Evolutionary conservation across 2,329 filamentous ascomycete genomes (phyloP).

Genomic region (Diaporthe citri): DNA sequence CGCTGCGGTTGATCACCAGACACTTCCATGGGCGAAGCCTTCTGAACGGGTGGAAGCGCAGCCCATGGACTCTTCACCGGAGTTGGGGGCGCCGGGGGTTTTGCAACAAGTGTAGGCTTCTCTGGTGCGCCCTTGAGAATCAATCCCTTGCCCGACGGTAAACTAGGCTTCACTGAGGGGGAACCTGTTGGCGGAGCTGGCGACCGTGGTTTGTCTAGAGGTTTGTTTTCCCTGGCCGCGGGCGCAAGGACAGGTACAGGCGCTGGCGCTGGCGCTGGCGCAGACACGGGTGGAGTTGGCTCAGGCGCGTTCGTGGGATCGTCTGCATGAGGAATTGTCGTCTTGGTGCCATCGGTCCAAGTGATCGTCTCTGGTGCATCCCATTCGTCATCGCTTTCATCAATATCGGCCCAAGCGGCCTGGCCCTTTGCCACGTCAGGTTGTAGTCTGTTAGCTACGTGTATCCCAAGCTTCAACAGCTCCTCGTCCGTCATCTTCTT

Average conservation of each 20-base stretch:
- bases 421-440: constrained; percentile 81
- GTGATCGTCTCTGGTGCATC: constrained; percentile 88
- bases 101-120: constrained; percentile 80
- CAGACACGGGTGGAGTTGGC: constrained; percentile 45
- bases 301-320: constrained; percentile 53
- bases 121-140: constrained; percentile 75
- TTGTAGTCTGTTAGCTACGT: constrained; percentile 83
- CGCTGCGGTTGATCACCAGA: constrained; percentile 51
- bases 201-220: constrained; percentile 59
- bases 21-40: constrained; percentile 77
- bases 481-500: constrained; percentile 91
- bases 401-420: constrained; percentile 82
- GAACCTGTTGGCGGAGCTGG: constrained; percentile 48
- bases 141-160: constrained; percentile 70
- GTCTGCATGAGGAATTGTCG: constrained; percentile 75
- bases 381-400: constrained; percentile 86
- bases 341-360: constrained; percentile 91
- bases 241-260: constrained; percentile 43
- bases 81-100: constrained; percentile 74
- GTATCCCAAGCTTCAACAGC: constrained; percentile 87
- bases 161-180: constrained; percentile 58
- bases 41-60: constrained; percentile 85
- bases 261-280: constrained; percentile 42
- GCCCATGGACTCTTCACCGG: constrained; percentile 95
- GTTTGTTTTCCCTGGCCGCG: constrained; percentile 45